Evolutionary conservation across 179 eudicot species (phyloP), one percentile per base, ranked within the genome.

Genomic region (Carnegiea gigantea): DNA sequence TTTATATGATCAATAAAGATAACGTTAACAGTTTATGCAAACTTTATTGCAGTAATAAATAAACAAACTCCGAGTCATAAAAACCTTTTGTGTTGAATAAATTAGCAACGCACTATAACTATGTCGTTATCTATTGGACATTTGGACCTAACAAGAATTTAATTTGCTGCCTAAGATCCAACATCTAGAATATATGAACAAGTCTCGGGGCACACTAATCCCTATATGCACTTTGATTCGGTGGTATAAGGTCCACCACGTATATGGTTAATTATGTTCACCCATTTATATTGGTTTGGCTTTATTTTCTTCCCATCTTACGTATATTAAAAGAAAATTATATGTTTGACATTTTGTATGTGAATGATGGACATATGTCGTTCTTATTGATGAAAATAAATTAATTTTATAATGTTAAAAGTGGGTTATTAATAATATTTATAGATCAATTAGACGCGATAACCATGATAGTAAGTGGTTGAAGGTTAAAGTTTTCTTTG

Each of bases 241-340:
- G 62, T 78, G 81, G 81, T 46, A 21, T 64, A 15, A 67, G 46
- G 80, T 67, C 80, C 59, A 67, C 80, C 80, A 78, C 81, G 75
- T 26, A 78, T 67, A 13, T 68, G 10, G 17, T 68, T 68, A 26
- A 68, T 67, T 9, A 67, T 28, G 72, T 67, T 26, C 36, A 26
- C 10, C 20, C 72, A 67, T 28, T 28, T 28, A 28, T 11, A 11
- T 1, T 67, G 28, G 26, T 28, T 70, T 70, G 23, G 3, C 40
- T 30, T 30, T 11, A 7, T 26, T 68, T 30, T 30, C 28, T 36
- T 30, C 43, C 73, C 46, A 14, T 70, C 21, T 14, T 23, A 26
- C 73, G 30, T 30, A 26, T 13, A 11, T 51, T 5, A 12, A 54
- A 54, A 54, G 13, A 14, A 17, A 54, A 54, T 54, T 15, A 54